These are phyloP conservation scores for Nephelium lappaceum DNA, from an alignment of 345 rosid species.

Conservation along the genomic window DNA sequence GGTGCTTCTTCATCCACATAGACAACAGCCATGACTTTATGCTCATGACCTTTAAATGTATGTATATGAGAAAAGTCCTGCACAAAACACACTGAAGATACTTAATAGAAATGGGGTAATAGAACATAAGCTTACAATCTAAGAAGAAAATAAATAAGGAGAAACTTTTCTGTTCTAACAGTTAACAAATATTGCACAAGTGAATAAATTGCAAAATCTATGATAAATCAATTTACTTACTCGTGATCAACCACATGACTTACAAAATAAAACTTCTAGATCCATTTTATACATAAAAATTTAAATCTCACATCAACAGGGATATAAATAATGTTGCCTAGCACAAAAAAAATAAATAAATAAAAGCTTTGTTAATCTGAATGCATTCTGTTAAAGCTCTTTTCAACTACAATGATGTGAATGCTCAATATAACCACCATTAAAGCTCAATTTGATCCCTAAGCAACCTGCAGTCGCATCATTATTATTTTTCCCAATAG, in stretches of 20 bases:
- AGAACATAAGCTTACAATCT: conserved; percentile 13
- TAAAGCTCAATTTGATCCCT: background rate
- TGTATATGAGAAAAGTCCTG: conserved; percentile 89
- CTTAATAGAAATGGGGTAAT: background rate
- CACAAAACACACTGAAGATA: conserved; percentile 21
- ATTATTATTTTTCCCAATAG: background rate
- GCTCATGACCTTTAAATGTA: conserved; percentile 81
- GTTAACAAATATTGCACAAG: background rate
- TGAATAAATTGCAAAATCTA: background rate
- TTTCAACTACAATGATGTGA: background rate
- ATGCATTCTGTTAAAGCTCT: background rate
- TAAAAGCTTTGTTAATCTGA: background rate
- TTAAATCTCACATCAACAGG: background rate
- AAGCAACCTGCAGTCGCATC: background rate
- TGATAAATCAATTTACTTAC: background rate
- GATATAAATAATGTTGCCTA: background rate
- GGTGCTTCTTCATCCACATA: conserved; percentile 65
- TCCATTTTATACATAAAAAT: no score
- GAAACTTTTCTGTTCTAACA: background rate
- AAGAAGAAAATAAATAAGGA: conserved; percentile 2
- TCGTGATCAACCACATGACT: background rate
- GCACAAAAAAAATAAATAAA: background rate
- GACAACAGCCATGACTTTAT: conserved; percentile 76
- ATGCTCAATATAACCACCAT: background rate
- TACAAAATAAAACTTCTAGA: background rate